Conservation (phyloP, 345 rosid genomes). For the Arabis alpina region DNA sequence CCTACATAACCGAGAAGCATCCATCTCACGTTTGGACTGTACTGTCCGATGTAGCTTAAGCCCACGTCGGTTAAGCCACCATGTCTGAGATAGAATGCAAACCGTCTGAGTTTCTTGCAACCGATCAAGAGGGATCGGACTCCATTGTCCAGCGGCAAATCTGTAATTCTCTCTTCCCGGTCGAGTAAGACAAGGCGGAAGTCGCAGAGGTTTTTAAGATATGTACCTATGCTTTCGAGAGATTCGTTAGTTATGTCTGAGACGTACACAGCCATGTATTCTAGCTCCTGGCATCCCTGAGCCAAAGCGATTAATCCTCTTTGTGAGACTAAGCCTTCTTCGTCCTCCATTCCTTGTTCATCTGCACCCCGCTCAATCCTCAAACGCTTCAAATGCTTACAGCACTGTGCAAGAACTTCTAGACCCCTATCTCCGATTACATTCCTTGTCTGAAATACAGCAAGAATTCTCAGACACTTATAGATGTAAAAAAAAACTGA, state of each 20-base stretch:
- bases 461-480: conserved; percentile 22
- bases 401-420: conserved; percentile 75
- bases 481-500: background rate
- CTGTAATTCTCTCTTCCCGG: conserved; percentile 67
- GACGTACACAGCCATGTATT: conserved; percentile 84
- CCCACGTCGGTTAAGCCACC: conserved; percentile 91
- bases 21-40: conserved; percentile 85
- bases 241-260: conserved; percentile 83
- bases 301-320: conserved; percentile 85
- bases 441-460: conserved; percentile 76
- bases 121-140: conserved; percentile 84
- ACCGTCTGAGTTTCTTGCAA: conserved; percentile 78
- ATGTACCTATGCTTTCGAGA: conserved; percentile 64
- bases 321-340: conserved; percentile 85
- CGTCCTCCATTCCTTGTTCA: conserved; percentile 85
- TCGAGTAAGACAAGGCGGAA: conserved; percentile 93
- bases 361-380: conserved; percentile 94
- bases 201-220: conserved; percentile 73
- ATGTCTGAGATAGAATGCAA: conserved; percentile 77
- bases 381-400: conserved; percentile 80
- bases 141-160: conserved; percentile 89
- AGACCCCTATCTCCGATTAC: conserved; percentile 94
- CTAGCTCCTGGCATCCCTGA: conserved; percentile 80
- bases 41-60: conserved; percentile 71
- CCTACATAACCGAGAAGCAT: conserved; percentile 92